These are phyloP conservation scores for Nigrospora oryzae DNA, from an alignment of 2,329 filamentous ascomycete genomes.

Conservation along the genomic window DNA sequence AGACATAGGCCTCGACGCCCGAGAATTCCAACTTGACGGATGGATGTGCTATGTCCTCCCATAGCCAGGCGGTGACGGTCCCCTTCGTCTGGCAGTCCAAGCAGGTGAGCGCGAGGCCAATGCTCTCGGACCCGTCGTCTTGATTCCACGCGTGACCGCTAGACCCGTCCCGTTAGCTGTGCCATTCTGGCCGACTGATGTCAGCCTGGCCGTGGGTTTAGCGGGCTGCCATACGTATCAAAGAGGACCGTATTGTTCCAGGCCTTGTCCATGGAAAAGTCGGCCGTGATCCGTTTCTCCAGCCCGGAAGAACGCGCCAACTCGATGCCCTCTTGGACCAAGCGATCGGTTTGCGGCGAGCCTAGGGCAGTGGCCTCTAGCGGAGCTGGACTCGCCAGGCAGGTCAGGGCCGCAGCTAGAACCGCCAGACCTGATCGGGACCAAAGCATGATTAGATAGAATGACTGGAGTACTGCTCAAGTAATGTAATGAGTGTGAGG, in stretches of 20 bases:
- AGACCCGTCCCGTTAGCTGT: too few species aligned
- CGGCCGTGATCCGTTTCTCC: not conserved
- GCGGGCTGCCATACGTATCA: not conserved
- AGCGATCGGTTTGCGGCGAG: not conserved
- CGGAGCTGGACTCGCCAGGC: not conserved
- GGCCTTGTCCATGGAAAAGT: not conserved
- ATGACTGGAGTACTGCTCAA: too few species aligned
- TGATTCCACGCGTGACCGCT: too few species aligned
- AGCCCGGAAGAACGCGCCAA: conserved; percentile 1
- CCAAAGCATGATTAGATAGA: not conserved
- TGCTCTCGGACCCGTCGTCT: too few species aligned
- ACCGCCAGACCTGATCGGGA: not conserved
- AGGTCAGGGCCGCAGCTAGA: not conserved
- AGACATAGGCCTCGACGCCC: conserved; percentile 36
- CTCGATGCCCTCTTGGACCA: conserved; percentile 3
- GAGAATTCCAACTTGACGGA: conserved; percentile 32
- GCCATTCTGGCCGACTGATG: too few species aligned
- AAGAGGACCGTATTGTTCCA: conserved; percentile 4
- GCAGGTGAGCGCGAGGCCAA: too few species aligned
- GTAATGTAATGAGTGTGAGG: not conserved
- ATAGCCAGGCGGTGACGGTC: too few species aligned
- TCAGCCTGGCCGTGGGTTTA: too few species aligned
- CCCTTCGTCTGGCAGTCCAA: too few species aligned
- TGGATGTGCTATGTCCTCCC: conserved; percentile 15
- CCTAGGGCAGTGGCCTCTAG: not conserved